Percentiles rank a stretch among this genome's conserved stretches.
Conservation (phyloP, 495 filamentous ascomycete genomes). For the Chaetomium fimeti region DNA sequence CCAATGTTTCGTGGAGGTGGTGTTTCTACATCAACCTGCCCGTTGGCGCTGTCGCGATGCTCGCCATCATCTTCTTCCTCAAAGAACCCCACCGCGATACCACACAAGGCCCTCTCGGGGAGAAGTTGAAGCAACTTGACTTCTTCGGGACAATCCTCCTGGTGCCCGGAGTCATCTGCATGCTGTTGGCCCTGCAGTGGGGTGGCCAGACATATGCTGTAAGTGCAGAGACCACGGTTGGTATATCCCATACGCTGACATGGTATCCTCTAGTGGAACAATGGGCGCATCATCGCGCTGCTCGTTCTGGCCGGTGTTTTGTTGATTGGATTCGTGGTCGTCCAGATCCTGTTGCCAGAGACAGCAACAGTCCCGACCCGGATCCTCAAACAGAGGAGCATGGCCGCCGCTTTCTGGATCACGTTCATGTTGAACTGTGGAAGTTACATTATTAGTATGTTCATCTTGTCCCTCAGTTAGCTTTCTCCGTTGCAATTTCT, state of each 20-base stretch:
- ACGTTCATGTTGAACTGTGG: constrained; percentile 19
- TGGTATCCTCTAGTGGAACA: constrained; percentile 24
- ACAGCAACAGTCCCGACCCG: not conserved
- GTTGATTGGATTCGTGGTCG: not conserved
- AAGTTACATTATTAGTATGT: constrained; percentile 29
- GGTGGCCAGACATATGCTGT: constrained; percentile 61
- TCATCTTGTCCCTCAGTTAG: constrained; percentile 43
- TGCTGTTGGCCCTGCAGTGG: constrained; percentile 77
- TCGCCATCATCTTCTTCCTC: constrained; percentile 53
- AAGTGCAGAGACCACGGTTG: not conserved
- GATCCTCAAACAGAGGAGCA: not conserved
- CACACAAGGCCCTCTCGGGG: not conserved
- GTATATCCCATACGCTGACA: constrained; percentile 30
- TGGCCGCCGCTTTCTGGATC: not conserved
- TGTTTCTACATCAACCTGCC: constrained; percentile 77
- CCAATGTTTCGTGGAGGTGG: constrained; percentile 68
- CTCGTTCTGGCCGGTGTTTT: not conserved
- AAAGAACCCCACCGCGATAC: constrained; percentile 19
- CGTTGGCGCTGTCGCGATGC: constrained; percentile 61
- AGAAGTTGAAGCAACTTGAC: constrained; percentile 60
- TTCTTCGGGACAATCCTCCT: constrained; percentile 53
- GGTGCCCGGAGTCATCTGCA: constrained; percentile 61
- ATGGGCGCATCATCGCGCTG: not conserved
- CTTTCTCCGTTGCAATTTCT: not conserved
- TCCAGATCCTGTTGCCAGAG: not conserved